Base-by-base conservation (phyloP, 2,329 filamentous ascomycete species). In the Karstenula rhodostoma region DNA sequence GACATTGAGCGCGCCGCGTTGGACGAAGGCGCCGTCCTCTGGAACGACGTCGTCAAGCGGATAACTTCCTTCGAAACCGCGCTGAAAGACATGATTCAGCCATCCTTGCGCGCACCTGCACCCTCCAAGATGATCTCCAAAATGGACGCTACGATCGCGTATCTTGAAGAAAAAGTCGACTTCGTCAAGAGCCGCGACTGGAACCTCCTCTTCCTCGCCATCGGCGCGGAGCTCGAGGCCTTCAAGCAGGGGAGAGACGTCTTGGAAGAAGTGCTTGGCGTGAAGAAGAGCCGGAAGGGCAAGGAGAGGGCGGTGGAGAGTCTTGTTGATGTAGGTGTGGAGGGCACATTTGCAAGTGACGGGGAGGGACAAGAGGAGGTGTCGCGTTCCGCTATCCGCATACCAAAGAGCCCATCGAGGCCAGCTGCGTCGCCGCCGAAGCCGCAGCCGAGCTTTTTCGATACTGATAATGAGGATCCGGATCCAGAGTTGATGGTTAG, bases 161-260 rank as follows among this genome's bases (percentile, higher is more conserved):
- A 84, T 2, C 77, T 94, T 4, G 83, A 88, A 56, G 77, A 81
- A 17, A 82, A 84, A 22, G 69, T 88, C 27, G 78, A 81, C 1
- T 71, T 83, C 2, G 89, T 89, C 0, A 86, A 90, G 61, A 78
- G 82, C 1, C 85, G 85, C 58, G 83, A 84, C 17, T 94, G 91
- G 91, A 93, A 90, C 58, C 78, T 94, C 17, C 81, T 94, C 19
- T 88, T 93, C 4, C 91, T 87, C 54, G 90, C 90, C 12, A 87
- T 94, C 35, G 90, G 90, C 0, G 91, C 91, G 0, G 91, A 92
- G 73, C 72, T 91, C 1, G 88, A 90, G 60, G 89, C 89, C 2
- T 88, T 91, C 61, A 79, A 79, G 33, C 85, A 89, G 68, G 88
- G 88, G 1, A 83, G 84, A 66, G 75, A 80, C 3, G 80, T 92